Evolutionary conservation across 352 stramenopile genomes (phyloP), one percentile per base, ranked within the genome.

Genomic region (Phytophthora chlamydospora): DNA sequence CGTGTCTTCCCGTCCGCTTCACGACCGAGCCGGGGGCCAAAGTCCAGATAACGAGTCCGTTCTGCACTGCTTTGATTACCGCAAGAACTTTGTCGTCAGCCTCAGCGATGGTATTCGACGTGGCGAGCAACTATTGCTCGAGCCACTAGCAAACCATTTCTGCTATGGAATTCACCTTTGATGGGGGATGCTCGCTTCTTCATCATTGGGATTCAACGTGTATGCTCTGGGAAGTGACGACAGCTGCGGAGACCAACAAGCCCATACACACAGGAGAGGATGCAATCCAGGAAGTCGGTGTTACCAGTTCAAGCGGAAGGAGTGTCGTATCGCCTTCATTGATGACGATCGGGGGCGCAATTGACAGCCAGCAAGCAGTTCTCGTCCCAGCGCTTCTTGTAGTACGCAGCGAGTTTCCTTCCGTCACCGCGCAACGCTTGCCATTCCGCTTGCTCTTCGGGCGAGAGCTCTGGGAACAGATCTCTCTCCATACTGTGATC

Each of bases 201-300:
- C 68, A 17, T 88, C 78, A 5, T 24, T 84, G 73, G 60, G 81
- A 89, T 44, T 90, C 81, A 2, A 85, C 73, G 1, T 88, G 76
- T 14, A 83, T 88, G 46, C 27, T 89, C 10, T 90, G 79, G 78
- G 51, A 62, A 48, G 45, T 88, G 8, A 19, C 17, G 0, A 2
- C 24, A 4, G 27, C 19, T 1, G 16, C 40, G 3, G 31, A 14
- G 14, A 1, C 21, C 8, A 39, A 40, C 8, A 13, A 29, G 19
- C 19, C 11, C 11, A 16, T 12, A 24, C 44, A 24, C 19, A 2
- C 13, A 29, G 33, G 29, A 5, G 12, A 11, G n/a, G 10, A 41
- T 13, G 9, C 17, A 38, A n/a, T 10, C 32, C 27, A 58, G 19
- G 38, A n/a, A 8, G 14, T 58, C 61, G 19, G 56, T 83, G 24